Evolutionary conservation across 176 grass and related monocot genomes (phyloP).

Genomic region (Eleusine indica): DNA sequence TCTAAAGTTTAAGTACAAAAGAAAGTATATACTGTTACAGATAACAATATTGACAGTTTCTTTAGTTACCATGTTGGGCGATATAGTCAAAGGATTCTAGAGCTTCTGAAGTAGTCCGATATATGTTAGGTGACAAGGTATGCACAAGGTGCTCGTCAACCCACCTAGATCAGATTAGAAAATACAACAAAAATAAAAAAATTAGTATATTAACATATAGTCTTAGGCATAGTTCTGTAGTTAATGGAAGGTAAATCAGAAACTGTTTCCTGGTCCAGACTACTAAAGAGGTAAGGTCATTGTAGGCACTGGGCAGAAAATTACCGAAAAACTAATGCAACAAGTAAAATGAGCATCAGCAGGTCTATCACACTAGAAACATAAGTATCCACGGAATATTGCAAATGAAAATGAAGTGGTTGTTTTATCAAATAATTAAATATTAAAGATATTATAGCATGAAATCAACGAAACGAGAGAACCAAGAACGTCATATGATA

Average conservation of each 20-base stretch:
- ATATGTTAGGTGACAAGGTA: constrained; percentile 93
- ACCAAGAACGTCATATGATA: neutral
- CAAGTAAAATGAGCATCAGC: neutral
- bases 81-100: constrained; percentile 99
- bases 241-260: neutral
- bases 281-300: neutral
- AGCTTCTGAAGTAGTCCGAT: constrained; percentile 80
- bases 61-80: constrained; percentile 66
- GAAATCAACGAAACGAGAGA: neutral
- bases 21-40: neutral
- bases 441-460: neutral
- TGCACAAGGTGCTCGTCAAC: constrained; percentile 95
- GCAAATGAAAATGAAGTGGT: neutral
- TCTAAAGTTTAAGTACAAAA: constrained; percentile 13
- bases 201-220: neutral
- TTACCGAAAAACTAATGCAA: neutral
- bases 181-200: neutral
- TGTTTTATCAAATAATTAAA: neutral
- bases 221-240: constrained; percentile 6
- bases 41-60: neutral
- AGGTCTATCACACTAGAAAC: neutral
- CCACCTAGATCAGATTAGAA: constrained; percentile 53
- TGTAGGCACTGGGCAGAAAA: neutral
- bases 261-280: neutral
- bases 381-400: neutral